These are phyloP conservation scores for Fistulifera pelliculosa DNA, from an alignment of 108 stramenopile genomes.

Conservation along the genomic window DNA sequence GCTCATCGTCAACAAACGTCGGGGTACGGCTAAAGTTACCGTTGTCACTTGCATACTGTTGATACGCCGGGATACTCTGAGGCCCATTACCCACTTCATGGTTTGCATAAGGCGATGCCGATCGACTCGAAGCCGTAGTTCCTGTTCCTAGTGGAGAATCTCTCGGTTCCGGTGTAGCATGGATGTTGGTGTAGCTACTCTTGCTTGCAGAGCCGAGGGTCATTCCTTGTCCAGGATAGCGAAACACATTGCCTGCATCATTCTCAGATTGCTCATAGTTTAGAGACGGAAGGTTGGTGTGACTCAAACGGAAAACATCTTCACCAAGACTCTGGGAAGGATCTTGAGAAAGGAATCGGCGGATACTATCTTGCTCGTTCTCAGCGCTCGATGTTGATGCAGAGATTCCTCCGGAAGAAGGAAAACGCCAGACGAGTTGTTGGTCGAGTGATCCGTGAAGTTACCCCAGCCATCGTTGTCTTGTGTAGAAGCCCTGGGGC, in stretches of 20 bases:
- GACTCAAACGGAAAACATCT: conserved; percentile 56
- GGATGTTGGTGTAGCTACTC: too few relatives aligned
- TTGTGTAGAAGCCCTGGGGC: not conserved
- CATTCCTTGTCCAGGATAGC: not conserved
- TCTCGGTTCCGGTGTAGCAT: not conserved
- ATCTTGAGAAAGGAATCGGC: conserved; percentile 69
- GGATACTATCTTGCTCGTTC: conserved; percentile 42
- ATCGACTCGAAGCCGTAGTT: conserved; percentile 41
- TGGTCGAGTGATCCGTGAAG: conserved; percentile 13
- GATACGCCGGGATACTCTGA: conserved; percentile 10
- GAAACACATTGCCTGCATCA: not conserved
- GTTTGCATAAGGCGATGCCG: conserved; percentile 34
- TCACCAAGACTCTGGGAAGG: conserved; percentile 73
- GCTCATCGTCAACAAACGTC: too few relatives aligned
- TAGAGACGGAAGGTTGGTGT: conserved; percentile 21
- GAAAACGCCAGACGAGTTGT: conserved; percentile 2
- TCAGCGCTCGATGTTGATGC: not conserved
- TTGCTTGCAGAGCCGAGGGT: not conserved
- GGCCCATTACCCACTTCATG: not conserved
- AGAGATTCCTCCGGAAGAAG: not conserved
- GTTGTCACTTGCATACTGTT: conserved; percentile 18
- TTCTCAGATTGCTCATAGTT: not conserved
- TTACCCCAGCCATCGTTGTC: conserved; percentile 7
- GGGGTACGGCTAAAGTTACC: too few relatives aligned
- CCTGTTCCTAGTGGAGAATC: conserved; percentile 19